Conservation (phyloP, 129 eudicot species). For the Mikania micrantha region DNA sequence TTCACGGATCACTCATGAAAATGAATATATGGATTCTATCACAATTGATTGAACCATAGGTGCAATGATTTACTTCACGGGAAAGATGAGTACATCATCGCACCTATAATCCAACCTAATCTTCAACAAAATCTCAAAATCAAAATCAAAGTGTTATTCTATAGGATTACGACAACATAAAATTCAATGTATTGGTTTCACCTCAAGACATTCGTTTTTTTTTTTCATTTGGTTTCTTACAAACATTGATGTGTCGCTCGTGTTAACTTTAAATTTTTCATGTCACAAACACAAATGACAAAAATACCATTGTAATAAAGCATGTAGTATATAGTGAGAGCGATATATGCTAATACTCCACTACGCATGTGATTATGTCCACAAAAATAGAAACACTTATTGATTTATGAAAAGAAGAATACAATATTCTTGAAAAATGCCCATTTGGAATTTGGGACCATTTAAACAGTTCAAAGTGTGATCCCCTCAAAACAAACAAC, state of each 20-base stretch:
- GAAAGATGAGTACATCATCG: too few relatives aligned
- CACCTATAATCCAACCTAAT: too few relatives aligned
- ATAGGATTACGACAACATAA: neutral
- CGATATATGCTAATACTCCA: conserved; percentile 30
- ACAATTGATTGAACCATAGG: too few relatives aligned
- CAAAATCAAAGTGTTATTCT: too few relatives aligned
- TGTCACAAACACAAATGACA: conserved; percentile 9
- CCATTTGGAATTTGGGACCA: conserved; percentile 37
- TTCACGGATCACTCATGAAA: too few relatives aligned
- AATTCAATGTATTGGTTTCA: neutral
- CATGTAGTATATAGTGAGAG: neutral
- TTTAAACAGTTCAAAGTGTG: conserved; percentile 26
- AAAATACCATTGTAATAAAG: conserved; percentile 9
- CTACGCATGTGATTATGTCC: conserved; percentile 29
- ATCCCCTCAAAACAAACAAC: conserved; percentile 26
- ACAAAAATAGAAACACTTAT: conserved; percentile 25
- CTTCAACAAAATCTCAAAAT: too few relatives aligned
- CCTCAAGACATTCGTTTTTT: neutral
- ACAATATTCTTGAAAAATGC: conserved; percentile 23
- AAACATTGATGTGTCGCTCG: too few relatives aligned
- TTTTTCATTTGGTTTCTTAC: neutral
- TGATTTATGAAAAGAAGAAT: conserved; percentile 21
- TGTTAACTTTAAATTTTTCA: conserved; percentile 8
- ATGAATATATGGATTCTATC: too few relatives aligned
- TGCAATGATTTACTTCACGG: too few relatives aligned